Percentiles rank a stretch among this genome's conserved stretches.
phyloP scores from a whole-genome alignment of 1,284 basidiomycete species.

The Veloporphyrellus conicus region DNA sequence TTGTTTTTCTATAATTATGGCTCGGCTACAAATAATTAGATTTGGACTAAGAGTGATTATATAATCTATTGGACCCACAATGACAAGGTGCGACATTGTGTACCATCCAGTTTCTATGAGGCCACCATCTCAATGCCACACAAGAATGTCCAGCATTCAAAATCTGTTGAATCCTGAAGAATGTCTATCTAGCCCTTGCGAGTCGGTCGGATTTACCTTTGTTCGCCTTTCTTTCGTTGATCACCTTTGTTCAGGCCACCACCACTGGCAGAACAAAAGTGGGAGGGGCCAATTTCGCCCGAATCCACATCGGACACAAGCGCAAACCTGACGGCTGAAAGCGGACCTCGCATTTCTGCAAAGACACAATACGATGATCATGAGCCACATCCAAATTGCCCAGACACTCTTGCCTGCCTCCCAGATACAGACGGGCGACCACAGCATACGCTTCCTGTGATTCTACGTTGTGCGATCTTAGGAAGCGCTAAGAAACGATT shows the following conservation, averaged over 20 bases:
- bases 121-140: slow-evolving; percentile 17
- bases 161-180: slow-evolving; percentile 53
- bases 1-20: background rate
- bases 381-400: slow-evolving; percentile 65
- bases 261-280: slow-evolving; percentile 13
- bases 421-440: slow-evolving; percentile 72
- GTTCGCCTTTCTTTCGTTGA: slow-evolving; percentile 10
- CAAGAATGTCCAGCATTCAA: slow-evolving; percentile 49
- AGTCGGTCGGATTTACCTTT: slow-evolving; percentile 33
- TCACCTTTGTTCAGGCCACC: slow-evolving; percentile 25
- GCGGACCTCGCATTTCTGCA: slow-evolving; percentile 4
- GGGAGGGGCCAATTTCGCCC: slow-evolving; percentile 22
- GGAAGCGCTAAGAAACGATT: slow-evolving; percentile 69
- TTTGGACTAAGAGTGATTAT: slow-evolving; percentile 18
- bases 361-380: slow-evolving; percentile 40
- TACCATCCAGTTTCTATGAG: slow-evolving; percentile 7
- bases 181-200: slow-evolving; percentile 33
- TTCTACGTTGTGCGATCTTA: slow-evolving; percentile 73
- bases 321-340: slow-evolving; percentile 11
- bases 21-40: background rate
- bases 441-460: slow-evolving; percentile 76
- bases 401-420: slow-evolving; percentile 68
- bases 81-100: slow-evolving; percentile 7
- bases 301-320: slow-evolving; percentile 26
- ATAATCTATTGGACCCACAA: slow-evolving; percentile 35